Conservation (phyloP, 202 grass and related monocot species). For the Panicum virgatum region DNA sequence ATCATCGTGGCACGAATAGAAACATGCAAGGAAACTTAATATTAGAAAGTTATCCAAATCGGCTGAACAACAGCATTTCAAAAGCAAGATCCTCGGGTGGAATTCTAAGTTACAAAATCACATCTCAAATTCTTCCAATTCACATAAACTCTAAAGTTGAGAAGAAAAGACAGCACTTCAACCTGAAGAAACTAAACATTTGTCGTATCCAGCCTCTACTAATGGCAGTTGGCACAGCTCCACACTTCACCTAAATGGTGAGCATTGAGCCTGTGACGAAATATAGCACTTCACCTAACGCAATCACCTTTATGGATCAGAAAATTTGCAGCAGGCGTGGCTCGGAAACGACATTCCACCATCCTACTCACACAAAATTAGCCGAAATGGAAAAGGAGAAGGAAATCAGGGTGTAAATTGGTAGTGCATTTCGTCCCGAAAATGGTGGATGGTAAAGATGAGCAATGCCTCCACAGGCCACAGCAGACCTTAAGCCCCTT, state of each 20-base stretch:
- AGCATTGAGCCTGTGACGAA: background rate
- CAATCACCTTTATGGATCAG: conserved; percentile 4
- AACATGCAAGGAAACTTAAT: background rate
- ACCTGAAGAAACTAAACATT: conserved; percentile 15
- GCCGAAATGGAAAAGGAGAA: background rate
- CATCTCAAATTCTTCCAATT: conserved; percentile 17
- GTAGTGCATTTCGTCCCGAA: background rate
- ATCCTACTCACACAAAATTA: background rate
- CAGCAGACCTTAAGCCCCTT: background rate
- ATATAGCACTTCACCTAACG: conserved; percentile 25
- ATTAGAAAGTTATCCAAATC: conserved; percentile 3
- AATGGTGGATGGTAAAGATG: conserved; percentile 20
- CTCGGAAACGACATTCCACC: conserved; percentile 24
- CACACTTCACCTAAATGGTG: conserved; percentile 9
- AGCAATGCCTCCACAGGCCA: conserved; percentile 6
- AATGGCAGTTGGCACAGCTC: too few relatives aligned
- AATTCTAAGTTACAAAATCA: background rate
- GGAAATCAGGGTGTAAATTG: background rate
- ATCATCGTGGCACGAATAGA: background rate
- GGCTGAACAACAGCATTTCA: background rate
- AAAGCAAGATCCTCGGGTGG: conserved; percentile 10
- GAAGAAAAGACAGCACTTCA: conserved; percentile 36
- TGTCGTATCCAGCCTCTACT: background rate
- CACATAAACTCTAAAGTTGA: conserved; percentile 6
- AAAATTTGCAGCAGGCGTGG: conserved; percentile 27